Evolutionary conservation across 345 rosid species (phyloP).

Genomic region (Eucalyptus guilfoylei): DNA sequence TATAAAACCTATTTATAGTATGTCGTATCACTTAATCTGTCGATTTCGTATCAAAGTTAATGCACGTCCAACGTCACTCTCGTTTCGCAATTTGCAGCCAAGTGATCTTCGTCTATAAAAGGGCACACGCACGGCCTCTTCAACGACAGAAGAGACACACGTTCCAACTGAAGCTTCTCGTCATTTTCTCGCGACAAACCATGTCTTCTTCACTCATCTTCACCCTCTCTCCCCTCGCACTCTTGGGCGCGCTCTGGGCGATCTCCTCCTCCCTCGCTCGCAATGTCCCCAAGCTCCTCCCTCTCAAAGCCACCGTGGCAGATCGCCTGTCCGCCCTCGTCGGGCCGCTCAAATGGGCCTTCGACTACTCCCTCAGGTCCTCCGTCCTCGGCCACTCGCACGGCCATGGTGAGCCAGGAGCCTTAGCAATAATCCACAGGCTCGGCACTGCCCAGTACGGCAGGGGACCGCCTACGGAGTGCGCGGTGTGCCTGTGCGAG

Average conservation of each 20-base stretch:
- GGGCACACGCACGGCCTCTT: background rate
- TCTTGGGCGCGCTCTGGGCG: background rate
- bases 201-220: background rate
- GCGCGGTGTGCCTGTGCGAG: constrained; percentile 11
- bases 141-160: background rate
- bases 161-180: background rate
- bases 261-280: background rate
- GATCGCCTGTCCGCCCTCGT: background rate
- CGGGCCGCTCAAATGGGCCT: background rate
- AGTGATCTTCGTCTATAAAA: background rate
- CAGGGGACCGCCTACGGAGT: background rate
- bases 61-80: background rate
- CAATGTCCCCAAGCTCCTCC: background rate
- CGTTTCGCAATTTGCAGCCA: background rate
- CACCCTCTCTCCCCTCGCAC: background rate
- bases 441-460: background rate
- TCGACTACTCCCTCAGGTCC: background rate
- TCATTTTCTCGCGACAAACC: background rate
- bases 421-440: background rate
- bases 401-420: background rate
- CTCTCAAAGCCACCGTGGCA: background rate
- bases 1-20: background rate
- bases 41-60: background rate
- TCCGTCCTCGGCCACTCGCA: background rate
- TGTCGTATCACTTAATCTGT: background rate